Evolutionary conservation across 2,329 filamentous ascomycete species (phyloP), one percentile per base, ranked within the genome.

Genomic region (Fusarium sp.): DNA sequence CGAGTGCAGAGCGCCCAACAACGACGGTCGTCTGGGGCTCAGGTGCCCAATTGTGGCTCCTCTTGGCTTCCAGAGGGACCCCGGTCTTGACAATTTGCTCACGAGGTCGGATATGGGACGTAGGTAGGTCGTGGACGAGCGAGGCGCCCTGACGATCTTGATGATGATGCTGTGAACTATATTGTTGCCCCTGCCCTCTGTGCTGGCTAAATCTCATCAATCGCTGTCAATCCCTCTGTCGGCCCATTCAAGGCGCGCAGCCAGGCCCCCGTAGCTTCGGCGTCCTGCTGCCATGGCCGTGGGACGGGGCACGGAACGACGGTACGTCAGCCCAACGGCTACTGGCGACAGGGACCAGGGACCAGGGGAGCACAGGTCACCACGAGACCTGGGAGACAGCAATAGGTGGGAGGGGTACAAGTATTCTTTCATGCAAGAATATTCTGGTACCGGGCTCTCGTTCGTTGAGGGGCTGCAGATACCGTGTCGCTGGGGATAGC

Each of bases 11-110:
- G 60, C 60, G 48, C 43, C 40, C 40, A 65, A 52, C 28, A 23
- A 52, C 40, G 51, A 11, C 41, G 52, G 18, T 41, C 39, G 18
- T 56, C 41, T 50, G 31, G 51, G 48, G 46, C 30, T 39, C 41
- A 34, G 56, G 53, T 66, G 63, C 71, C 69, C 57, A 66, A 73
- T 36, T 60, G 60, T 63, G 59, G 65, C 56, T 51, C 57, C 59
- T 46, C 30, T 28, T 40, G 48, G 46, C 40, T 44, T 15, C 48
- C 31, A 28, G 55, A 56, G 13, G 54, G 53, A 52, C 51, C 55
- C 63, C 37, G 60, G 66, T 31, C 30, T 39, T 16, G 31, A 51
- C 11, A 34, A 46, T 47, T 37, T 39, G 43, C 59, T 41, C 60
- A 62, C 55, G 54, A 37, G 55, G 41, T 46, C 58, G 53, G 62